Percentiles rank a stretch among this genome's conserved stretches.
Conservation (phyloP, 495 filamentous ascomycete genomes). For the Aspergillus kassunensis region DNA sequence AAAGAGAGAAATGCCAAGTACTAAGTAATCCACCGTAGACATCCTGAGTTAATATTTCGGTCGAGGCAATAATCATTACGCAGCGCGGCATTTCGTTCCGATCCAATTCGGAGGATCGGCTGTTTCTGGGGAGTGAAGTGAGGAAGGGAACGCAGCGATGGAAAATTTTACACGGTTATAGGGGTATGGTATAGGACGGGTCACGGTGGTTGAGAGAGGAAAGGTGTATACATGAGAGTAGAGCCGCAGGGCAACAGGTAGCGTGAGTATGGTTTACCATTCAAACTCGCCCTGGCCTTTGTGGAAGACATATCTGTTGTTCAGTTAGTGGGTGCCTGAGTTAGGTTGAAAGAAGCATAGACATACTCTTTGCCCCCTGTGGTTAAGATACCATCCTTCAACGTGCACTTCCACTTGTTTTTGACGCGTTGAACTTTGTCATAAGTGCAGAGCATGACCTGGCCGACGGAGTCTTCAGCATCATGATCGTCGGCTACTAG, state of each 20-base stretch:
- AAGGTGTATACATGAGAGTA: not conserved
- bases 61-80: conserved; percentile 2
- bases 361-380: conserved; percentile 83
- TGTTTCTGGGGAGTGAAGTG: not conserved
- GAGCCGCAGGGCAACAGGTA: not conserved
- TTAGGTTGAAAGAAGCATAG: not conserved
- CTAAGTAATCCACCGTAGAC: no score
- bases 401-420: conserved; percentile 99
- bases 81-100: not conserved
- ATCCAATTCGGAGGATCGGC: not conserved
- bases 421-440: conserved; percentile 99
- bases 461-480: conserved; percentile 73
- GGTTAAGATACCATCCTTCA: conserved; percentile 94
- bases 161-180: conserved; percentile 9
- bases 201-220: not conserved
- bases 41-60: not conserved
- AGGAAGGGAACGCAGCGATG: not conserved
- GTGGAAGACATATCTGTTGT: conserved; percentile 81
- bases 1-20: not conserved
- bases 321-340: not conserved
- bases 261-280: conserved; percentile 57
- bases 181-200: not conserved
- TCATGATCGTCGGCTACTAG: conserved; percentile 68
- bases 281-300: conserved; percentile 96
- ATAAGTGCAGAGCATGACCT: conserved; percentile 97